Percentiles rank a stretch among this genome's conserved stretches.
These are phyloP conservation scores for Leishmania tarentolae DNA, from an alignment of 208 protist genomes.

Conservation along the genomic window DNA sequence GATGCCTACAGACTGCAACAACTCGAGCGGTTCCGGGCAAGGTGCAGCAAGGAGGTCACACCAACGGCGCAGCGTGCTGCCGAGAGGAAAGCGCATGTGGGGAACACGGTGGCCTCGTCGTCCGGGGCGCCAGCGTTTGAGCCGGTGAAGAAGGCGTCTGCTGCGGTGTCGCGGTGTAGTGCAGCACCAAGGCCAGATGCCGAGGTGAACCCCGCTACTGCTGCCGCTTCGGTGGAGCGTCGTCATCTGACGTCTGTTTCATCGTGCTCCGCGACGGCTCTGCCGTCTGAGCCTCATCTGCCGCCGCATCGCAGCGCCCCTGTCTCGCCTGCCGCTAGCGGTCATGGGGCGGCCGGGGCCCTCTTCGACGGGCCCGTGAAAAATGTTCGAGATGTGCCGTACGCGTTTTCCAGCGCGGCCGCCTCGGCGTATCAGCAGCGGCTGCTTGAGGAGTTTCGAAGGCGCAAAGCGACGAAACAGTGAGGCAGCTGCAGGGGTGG, in stretches of 20 bases:
- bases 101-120: not conserved
- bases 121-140: not conserved
- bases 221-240: not conserved
- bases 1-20: conserved; percentile 78
- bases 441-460: conserved; percentile 78
- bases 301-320: conserved; percentile 12
- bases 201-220: not conserved
- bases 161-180: not conserved
- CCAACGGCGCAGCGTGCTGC: not conserved
- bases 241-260: not conserved
- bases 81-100: not conserved
- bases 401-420: conserved; percentile 73
- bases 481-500: not conserved
- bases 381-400: conserved; percentile 46
- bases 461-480: conserved; percentile 27
- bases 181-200: not conserved
- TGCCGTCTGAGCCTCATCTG: conserved; percentile 2
- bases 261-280: not conserved
- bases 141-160: not conserved
- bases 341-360: conserved; percentile 18
- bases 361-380: conserved; percentile 25
- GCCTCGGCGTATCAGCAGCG: conserved; percentile 83
- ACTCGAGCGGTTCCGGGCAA: conserved; percentile 55
- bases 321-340: conserved; percentile 11
- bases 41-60: conserved; percentile 4